These are phyloP conservation scores for Paxillus involutus DNA, from an alignment of 768 basidiomycete species.

Conservation along the genomic window DNA sequence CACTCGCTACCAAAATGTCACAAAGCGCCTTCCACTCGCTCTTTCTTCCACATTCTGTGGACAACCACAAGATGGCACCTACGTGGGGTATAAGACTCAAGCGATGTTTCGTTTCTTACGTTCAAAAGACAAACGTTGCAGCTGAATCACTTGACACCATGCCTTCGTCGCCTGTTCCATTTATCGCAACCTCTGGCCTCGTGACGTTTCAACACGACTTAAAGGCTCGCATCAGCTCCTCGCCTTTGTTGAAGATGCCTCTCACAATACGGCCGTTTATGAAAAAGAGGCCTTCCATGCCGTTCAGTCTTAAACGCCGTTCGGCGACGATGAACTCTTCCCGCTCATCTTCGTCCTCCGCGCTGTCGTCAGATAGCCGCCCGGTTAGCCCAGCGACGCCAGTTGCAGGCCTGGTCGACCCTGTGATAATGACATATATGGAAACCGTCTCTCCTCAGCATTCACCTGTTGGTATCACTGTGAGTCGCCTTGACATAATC, in stretches of 20 bases:
- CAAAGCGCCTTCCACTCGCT: not conserved
- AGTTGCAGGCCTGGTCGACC: conserved; percentile 21
- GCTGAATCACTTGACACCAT: conserved; percentile 16
- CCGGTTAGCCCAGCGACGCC: conserved; percentile 7
- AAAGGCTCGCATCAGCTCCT: conserved; percentile 28
- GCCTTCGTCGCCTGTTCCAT: conserved; percentile 25
- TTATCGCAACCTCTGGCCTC: conserved; percentile 26
- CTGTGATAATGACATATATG: conserved; percentile 10
- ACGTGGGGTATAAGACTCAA: conserved; percentile 20
- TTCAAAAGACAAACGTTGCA: conserved; percentile 15
- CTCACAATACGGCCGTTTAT: conserved; percentile 26
- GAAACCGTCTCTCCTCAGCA: conserved; percentile 1
- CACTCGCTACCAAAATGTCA: conserved; percentile 1
- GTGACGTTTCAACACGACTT: conserved; percentile 29
- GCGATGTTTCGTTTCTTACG: not conserved
- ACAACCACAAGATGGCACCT: conserved; percentile 19
- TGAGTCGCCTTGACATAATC: conserved; percentile 14
- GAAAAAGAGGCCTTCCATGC: conserved; percentile 27
- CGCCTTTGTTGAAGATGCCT: conserved; percentile 24
- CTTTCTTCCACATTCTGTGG: conserved; percentile 16
- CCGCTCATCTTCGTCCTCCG: conserved; percentile 17
- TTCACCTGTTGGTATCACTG: conserved; percentile 1
- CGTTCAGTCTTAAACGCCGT: conserved; percentile 24
- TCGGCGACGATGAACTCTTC: conserved; percentile 24
- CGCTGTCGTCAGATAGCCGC: conserved; percentile 11